Base-by-base conservation (phyloP, 2,329 filamentous ascomycete genomes). In the Fusarium sp. region DNA sequence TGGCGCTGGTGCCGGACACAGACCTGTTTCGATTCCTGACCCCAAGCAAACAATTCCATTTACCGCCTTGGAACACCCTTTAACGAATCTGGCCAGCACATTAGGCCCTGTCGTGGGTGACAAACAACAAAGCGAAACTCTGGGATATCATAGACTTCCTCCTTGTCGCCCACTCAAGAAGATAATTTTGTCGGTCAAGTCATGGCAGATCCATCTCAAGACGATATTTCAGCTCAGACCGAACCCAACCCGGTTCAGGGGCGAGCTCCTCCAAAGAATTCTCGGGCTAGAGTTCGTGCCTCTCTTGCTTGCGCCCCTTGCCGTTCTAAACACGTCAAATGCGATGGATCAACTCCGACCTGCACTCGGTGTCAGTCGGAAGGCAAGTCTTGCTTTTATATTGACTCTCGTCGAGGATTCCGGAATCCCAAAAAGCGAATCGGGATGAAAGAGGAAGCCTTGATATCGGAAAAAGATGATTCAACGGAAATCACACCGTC, bases 221-320 rank as follows among this genome's bases (percentile, higher is more conserved):
- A 44, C 29, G 42, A 62, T 15, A 21, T 32, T 33, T 36, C 59
- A 32, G 48, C 25, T 19, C 33, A 9, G n/a, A 6, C 53, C 44
- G 47, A 49, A 43, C 21, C 53, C 42, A 33, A 36, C 9, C 14
- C 48, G 11, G 37, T 13, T 17, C 61, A 45, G 31, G 43, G 47
- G 39, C 61, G 53, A 46, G 53, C 63, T 33, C 52, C 64, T 23
- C 19, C 52, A 13, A 37, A 23, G 15, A 52, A 42, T 25, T 60
- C 66, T 36, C 61, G 58, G n/a, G 47, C 66, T 17, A 53, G 17
- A 10, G n/a, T 44, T 8, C 68, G 67, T 29, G 57, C 62, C 23
- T 68, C 67, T 41, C 43, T 66, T 8, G 68, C 68, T 23, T 70
- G 68, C 19, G 17, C 57, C 13, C 44, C 55, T 25, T 70, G 68